These are phyloP conservation scores for Acrocalymma vagum DNA, from an alignment of 2,329 filamentous ascomycete genomes.

Conservation along the genomic window DNA sequence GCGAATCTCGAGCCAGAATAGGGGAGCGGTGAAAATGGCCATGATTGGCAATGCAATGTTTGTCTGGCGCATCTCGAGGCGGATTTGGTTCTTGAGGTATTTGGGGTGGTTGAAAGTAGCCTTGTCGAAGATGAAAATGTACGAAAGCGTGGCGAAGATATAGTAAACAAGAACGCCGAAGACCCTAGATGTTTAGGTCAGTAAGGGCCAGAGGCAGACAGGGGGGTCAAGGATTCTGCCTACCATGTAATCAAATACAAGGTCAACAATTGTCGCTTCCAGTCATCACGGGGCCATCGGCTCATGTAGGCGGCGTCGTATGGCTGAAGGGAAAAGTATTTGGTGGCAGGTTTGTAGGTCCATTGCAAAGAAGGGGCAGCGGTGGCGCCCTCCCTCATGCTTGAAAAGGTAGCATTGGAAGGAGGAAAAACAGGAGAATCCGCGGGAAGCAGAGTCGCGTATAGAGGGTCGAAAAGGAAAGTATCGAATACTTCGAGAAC, in stretches of 20 bases:
- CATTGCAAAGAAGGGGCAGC: constrained; percentile 53
- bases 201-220: background rate
- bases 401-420: constrained; percentile 67
- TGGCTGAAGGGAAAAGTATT: constrained; percentile 74
- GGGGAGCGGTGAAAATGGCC: constrained; percentile 80
- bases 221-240: constrained; percentile 1
- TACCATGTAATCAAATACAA: constrained; percentile 90
- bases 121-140: constrained; percentile 91
- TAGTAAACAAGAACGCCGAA: constrained; percentile 89
- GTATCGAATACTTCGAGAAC: constrained; percentile 86
- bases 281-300: constrained; percentile 78
- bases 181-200: constrained; percentile 65
- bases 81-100: constrained; percentile 93
- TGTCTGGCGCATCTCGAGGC: constrained; percentile 84
- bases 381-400: constrained; percentile 51
- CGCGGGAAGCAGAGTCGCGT: constrained; percentile 73
- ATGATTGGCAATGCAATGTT: constrained; percentile 81
- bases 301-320: constrained; percentile 82
- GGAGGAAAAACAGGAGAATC: constrained; percentile 57
- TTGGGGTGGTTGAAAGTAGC: constrained; percentile 87
- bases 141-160: constrained; percentile 81
- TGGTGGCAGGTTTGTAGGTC: constrained; percentile 76
- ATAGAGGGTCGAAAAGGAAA: constrained; percentile 80
- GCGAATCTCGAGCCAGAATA: constrained; percentile 83
- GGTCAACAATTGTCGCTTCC: constrained; percentile 75